phyloP scores from a whole-genome alignment of 306 rosid genomes.

The Pyrus communis region DNA sequence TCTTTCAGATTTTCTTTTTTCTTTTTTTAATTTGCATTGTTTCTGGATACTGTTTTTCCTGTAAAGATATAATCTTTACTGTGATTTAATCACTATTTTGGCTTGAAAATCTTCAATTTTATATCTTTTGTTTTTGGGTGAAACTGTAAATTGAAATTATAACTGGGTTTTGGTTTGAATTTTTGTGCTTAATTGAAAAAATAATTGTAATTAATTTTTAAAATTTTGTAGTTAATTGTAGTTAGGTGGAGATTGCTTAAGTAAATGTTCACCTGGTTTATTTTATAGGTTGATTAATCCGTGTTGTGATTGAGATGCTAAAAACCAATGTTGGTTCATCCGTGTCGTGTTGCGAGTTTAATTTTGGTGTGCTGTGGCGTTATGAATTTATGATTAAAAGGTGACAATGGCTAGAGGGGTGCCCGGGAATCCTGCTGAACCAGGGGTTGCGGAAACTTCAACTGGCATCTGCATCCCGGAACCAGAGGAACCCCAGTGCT shows the following conservation, averaged over 20 bases:
- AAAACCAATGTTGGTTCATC: neutral
- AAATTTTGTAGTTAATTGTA: neutral
- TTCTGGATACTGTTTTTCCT: neutral
- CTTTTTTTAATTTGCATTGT: neutral
- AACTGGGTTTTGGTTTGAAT: neutral
- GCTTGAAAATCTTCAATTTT: neutral
- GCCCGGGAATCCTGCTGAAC: slow-evolving; percentile 11
- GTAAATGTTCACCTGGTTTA: neutral
- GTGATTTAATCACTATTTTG: neutral
- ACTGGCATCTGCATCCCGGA: slow-evolving; percentile 7
- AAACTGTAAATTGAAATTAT: neutral
- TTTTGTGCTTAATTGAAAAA: neutral
- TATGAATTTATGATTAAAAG: slow-evolving; percentile 4
- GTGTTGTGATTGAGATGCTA: neutral
- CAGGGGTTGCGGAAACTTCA: slow-evolving; percentile 13
- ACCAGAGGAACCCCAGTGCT: slow-evolving; percentile 12
- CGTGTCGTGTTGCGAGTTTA: neutral
- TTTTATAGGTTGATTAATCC: neutral
- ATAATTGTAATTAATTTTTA: neutral
- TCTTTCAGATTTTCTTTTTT: neutral
- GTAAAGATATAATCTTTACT: neutral
- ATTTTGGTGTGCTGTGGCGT: neutral
- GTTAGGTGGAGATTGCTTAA: neutral
- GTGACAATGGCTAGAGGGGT: slow-evolving; percentile 14
- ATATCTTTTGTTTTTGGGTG: neutral